These are phyloP conservation scores for Populus ilicifolia DNA, from an alignment of 345 rosid species.

Conservation along the genomic window DNA sequence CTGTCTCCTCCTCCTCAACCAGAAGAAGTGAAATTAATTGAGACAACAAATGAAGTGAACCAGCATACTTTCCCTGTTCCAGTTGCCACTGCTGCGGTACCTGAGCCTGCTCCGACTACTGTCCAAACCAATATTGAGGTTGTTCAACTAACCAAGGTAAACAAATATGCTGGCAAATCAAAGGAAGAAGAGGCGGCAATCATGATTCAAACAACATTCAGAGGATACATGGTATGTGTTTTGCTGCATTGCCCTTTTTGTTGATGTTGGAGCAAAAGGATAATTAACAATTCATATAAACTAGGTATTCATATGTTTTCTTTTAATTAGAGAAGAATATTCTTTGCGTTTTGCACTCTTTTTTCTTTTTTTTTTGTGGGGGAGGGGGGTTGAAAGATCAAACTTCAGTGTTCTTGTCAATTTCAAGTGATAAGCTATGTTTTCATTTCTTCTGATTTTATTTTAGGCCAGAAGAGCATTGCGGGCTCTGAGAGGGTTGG, in stretches of 20 bases:
- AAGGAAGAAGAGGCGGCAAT: slow-evolving; percentile 77
- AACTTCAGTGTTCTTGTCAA: too few relatives aligned
- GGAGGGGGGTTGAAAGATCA: too few relatives aligned
- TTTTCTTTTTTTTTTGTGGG: too few relatives aligned
- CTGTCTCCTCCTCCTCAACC: slow-evolving; percentile 27
- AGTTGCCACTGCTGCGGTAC: slow-evolving; percentile 38
- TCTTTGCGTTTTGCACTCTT: too few relatives aligned
- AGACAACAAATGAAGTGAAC: slow-evolving; percentile 40
- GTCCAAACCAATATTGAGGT: slow-evolving; percentile 38
- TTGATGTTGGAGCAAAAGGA: too few relatives aligned
- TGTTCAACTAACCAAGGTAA: slow-evolving; percentile 24
- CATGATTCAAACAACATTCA: slow-evolving; percentile 78
- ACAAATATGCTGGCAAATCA: slow-evolving; percentile 56
- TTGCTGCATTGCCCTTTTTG: neutral
- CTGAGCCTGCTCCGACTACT: slow-evolving; percentile 37
- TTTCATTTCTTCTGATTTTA: too few relatives aligned
- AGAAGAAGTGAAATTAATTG: slow-evolving; percentile 49
- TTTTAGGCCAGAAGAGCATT: slow-evolving; percentile 49
- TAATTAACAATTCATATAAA: too few relatives aligned
- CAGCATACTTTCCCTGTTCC: slow-evolving; percentile 30
- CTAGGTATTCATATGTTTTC: too few relatives aligned
- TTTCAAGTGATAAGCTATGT: too few relatives aligned
- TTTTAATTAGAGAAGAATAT: too few relatives aligned
- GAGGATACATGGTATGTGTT: slow-evolving; percentile 68
- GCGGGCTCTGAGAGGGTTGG: slow-evolving; percentile 79